Evolutionary conservation across 2,329 filamentous ascomycete genomes (phyloP).

Genomic region (Albophoma yamanashiensis): DNA sequence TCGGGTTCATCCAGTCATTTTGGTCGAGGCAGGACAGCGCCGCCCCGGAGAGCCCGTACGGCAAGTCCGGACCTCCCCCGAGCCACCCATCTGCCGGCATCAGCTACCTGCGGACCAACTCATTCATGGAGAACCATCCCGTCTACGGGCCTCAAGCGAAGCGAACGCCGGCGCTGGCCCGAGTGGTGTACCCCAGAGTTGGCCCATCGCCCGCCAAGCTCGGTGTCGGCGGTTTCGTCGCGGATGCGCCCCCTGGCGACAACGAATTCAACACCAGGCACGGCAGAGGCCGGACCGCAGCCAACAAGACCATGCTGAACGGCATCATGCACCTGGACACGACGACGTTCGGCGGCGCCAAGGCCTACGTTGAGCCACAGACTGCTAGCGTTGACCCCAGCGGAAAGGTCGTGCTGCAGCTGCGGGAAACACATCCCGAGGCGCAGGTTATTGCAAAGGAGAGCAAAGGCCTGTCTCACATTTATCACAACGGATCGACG

Average conservation of each 20-base stretch:
- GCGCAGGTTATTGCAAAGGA: slow-evolving; percentile 36
- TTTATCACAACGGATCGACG: slow-evolving; percentile 17
- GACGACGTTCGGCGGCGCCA: slow-evolving; percentile 38
- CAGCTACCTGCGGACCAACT: slow-evolving; percentile 47
- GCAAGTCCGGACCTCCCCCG: slow-evolving; percentile 42
- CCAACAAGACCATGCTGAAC: slow-evolving; percentile 15
- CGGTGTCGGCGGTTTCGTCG: slow-evolving; percentile 45
- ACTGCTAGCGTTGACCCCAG: slow-evolving; percentile 35
- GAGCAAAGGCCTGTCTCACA: slow-evolving; percentile 22
- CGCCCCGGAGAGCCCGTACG: slow-evolving; percentile 31
- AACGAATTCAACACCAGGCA: slow-evolving; percentile 27
- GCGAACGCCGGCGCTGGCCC: slow-evolving; percentile 36
- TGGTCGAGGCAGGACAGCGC: slow-evolving; percentile 12
- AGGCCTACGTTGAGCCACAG: slow-evolving; percentile 32
- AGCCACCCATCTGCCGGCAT: slow-evolving; percentile 53
- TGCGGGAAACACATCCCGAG: slow-evolving; percentile 27
- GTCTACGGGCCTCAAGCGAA: slow-evolving; percentile 47
- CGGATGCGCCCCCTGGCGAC: slow-evolving; percentile 28
- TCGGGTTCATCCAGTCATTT: slow-evolving; percentile 15
- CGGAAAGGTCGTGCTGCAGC: slow-evolving; percentile 35
- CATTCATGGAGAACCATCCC: slow-evolving; percentile 48
- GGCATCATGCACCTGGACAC: slow-evolving; percentile 35
- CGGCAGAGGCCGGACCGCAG: slow-evolving; percentile 6
- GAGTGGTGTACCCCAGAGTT: slow-evolving; percentile 36
- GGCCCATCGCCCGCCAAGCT: slow-evolving; percentile 27